phyloP scores from a whole-genome alignment of 2,329 filamentous ascomycete genomes.

The Phymatotrichopsis omnivora region DNA sequence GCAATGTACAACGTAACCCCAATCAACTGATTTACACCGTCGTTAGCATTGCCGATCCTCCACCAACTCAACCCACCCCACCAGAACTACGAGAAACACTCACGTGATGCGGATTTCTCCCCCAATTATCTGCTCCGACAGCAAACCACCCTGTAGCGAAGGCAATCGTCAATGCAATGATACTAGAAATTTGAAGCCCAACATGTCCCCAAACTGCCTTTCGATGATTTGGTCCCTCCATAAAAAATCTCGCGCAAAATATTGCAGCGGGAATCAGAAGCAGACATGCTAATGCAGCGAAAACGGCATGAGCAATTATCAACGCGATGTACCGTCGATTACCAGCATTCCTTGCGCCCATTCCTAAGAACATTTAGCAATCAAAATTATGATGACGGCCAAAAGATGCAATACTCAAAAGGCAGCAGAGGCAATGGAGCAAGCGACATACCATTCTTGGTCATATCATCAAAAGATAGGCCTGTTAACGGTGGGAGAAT shows the following conservation, averaged over 20 bases:
- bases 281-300: slow-evolving; percentile 64
- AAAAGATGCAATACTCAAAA: neutral
- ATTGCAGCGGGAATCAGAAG: slow-evolving; percentile 64
- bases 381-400: neutral
- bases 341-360: slow-evolving; percentile 28
- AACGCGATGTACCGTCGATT: slow-evolving; percentile 51
- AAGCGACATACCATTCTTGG: slow-evolving; percentile 59
- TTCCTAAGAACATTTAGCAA: slow-evolving; percentile 19
- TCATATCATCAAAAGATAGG: slow-evolving; percentile 70
- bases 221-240: slow-evolving; percentile 48
- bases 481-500: slow-evolving; percentile 67
- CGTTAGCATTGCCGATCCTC: neutral
- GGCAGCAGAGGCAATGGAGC: neutral
- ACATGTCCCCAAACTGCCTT: slow-evolving; percentile 59
- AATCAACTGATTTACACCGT: slow-evolving; percentile 42
- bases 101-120: slow-evolving; percentile 63
- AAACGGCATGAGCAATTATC: slow-evolving; percentile 59
- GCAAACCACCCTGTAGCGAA: slow-evolving; percentile 70
- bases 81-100: neutral
- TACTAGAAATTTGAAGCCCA: slow-evolving; percentile 60
- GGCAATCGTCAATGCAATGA: slow-evolving; percentile 57
- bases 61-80: neutral
- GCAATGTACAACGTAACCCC: slow-evolving; percentile 68
- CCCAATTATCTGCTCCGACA: slow-evolving; percentile 58
- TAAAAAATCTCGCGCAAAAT: slow-evolving; percentile 58